Evolutionary conservation across 768 basidiomycete species (phyloP), one percentile per base, ranked within the genome.

Genomic region (Podaxis mareebaensis): DNA sequence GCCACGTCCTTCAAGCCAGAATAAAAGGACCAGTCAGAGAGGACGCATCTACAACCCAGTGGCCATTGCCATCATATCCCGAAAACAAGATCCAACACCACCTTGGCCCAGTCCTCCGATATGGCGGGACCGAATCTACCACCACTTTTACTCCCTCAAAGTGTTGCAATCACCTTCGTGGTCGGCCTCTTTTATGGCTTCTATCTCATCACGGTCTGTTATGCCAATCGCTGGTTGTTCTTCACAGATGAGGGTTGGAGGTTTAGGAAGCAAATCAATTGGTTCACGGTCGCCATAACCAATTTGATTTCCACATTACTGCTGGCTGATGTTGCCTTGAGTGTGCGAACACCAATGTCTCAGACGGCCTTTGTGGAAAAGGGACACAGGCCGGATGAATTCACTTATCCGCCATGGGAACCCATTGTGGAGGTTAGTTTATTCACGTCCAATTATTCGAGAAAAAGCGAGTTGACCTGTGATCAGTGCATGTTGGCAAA

Each of bases 211-310:
- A 51, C 57, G 1, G 33, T 53, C 17, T 11, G 26, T 8, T 64
- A 17, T n/a, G 28, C 55, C 49, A 49, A 39, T 22, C 46, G 56
- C n/a, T 64, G 57, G 55, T 58, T 64, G 33, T 12, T 62, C 52
- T 58, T 64, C 12, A 20, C 49, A 4, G 56, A 64, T 40, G 54
- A 57, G 30, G 63, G 63, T 22, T 64, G 63, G 63, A 52, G 20
- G 15, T 17, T 36, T 12, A 48, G 63, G 20, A 58, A 48, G 30
- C 26, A 30, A 10, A 64, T 64, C 38, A 30, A 53, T 13, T 64
- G 63, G 55, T 24, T 42, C 10, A 64, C n/a, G 15, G 10, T 64
- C 2, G 4, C 42, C 17, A 33, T 52, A 33, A 42, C 57, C 17
- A 30, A 44, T 26, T 12, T 53, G 12, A 52, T 53, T 33, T 22